Evolutionary conservation across 805 yeast species (phyloP).

Genomic region (Lachancea sp.): DNA sequence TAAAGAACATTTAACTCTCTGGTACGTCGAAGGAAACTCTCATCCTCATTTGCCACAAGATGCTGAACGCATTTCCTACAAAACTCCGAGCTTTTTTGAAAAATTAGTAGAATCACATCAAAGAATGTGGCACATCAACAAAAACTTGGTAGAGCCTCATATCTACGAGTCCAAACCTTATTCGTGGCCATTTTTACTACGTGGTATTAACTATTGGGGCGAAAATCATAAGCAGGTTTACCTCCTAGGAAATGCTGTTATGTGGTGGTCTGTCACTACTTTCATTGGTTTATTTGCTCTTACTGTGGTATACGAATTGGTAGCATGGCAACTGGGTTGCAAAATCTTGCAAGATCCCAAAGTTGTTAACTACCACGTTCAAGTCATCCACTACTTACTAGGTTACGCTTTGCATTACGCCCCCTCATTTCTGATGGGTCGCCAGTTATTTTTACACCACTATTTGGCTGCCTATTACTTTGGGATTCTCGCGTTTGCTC

Average conservation of each 20-base stretch:
- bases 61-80: constrained; percentile 49
- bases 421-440: constrained; percentile 81
- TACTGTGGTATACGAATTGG: constrained; percentile 38
- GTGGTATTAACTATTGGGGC: constrained; percentile 83
- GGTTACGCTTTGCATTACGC: constrained; percentile 71
- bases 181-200: constrained; percentile 65
- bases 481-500: constrained; percentile 72
- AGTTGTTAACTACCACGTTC: constrained; percentile 59
- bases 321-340: constrained; percentile 63
- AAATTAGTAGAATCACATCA: constrained; percentile 62
- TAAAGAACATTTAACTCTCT: constrained; percentile 48
- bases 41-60: constrained; percentile 42
- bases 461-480: constrained; percentile 90
- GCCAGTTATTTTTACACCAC: constrained; percentile 91
- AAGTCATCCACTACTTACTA: constrained; percentile 50
- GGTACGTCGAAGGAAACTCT: constrained; percentile 70
- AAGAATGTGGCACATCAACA: constrained; percentile 74
- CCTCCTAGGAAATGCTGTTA: constrained; percentile 69
- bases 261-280: constrained; percentile 68
- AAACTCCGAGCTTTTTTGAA: constrained; percentile 45
- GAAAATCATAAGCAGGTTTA: constrained; percentile 55
- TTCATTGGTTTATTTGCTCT: constrained; percentile 45
- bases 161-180: constrained; percentile 64
- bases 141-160: constrained; percentile 62
- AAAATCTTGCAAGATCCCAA: constrained; percentile 44